Evolutionary conservation across 2,329 filamentous ascomycete genomes (phyloP).

Genomic region (Drechmeria coniospora): DNA sequence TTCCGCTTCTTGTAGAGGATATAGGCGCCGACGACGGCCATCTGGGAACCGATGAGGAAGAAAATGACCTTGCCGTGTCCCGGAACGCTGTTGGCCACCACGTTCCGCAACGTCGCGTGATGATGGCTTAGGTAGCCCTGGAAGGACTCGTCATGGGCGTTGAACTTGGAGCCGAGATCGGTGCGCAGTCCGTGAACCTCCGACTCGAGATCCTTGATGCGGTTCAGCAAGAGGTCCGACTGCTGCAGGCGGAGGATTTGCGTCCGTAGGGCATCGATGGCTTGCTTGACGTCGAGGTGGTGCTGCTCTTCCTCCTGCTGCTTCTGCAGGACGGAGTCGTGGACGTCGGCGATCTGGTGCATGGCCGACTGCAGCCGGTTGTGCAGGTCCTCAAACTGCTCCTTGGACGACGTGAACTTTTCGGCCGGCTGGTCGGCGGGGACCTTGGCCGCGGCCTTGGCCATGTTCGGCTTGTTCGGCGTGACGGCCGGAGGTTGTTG

Average conservation of each 20-base stretch:
- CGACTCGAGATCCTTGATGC: constrained; percentile 37
- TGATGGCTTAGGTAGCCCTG: constrained; percentile 36
- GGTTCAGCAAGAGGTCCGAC: constrained; percentile 26
- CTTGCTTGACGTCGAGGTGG: constrained; percentile 35
- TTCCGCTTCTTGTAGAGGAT: constrained; percentile 67
- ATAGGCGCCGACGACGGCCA: constrained; percentile 54
- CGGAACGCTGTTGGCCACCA: constrained; percentile 31
- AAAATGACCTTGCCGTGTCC: constrained; percentile 44
- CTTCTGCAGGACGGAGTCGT: constrained; percentile 37
- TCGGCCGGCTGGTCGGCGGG: constrained; percentile 33
- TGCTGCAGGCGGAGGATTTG: constrained; percentile 30
- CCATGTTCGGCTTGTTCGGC: constrained; percentile 17
- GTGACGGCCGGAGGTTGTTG: constrained; percentile 14
- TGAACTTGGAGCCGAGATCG: constrained; percentile 34
- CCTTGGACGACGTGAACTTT: constrained; percentile 30
- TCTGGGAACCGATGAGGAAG: constrained; percentile 59
- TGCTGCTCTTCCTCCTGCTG: constrained; percentile 37
- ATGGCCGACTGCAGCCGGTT: constrained; percentile 62
- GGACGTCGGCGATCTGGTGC: constrained; percentile 51
- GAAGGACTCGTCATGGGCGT: constrained; percentile 34
- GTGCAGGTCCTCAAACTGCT: constrained; percentile 73
- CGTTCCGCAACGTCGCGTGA: constrained; percentile 30
- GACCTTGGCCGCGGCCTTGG: constrained; percentile 14
- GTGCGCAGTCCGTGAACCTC: constrained; percentile 42
- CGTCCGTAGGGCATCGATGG: constrained; percentile 30